phyloP scores from a whole-genome alignment of 2,329 filamentous ascomycete species.

The Fusarium sambucinum region DNA sequence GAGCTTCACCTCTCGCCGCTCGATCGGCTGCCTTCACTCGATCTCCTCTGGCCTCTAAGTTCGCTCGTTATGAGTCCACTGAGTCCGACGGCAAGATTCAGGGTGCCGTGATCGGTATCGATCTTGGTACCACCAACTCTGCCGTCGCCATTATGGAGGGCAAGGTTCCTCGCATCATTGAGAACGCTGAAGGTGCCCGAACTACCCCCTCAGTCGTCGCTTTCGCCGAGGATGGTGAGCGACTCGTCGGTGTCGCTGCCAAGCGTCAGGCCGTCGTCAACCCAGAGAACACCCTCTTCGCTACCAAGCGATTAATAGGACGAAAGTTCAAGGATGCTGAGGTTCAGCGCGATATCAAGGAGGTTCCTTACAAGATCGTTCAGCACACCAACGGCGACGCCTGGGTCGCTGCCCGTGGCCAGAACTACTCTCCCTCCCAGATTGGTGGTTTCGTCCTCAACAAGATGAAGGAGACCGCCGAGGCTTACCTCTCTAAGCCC shows the following conservation, averaged over 20 bases:
- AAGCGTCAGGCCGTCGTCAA: slow-evolving; percentile 99
- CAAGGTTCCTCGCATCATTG: slow-evolving; percentile 94
- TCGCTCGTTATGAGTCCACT: slow-evolving; percentile 83
- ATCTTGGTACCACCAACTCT: slow-evolving; percentile 98
- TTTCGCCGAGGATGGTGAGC: slow-evolving; percentile 95
- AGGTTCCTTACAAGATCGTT: slow-evolving; percentile 98
- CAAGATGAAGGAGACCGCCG: slow-evolving; percentile 99
- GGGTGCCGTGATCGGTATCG: slow-evolving; percentile 97
- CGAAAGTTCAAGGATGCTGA: slow-evolving; percentile 95
- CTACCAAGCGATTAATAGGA: slow-evolving; percentile 98
- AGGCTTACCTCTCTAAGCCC: slow-evolving; percentile 89
- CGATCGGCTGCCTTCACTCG: slow-evolving; percentile 76
- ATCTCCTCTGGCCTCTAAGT: slow-evolving; percentile 77
- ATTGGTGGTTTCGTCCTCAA: slow-evolving; percentile 95
- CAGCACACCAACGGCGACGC: slow-evolving; percentile 97
- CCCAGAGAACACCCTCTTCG: slow-evolving; percentile 97
- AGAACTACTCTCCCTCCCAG: slow-evolving; percentile 98
- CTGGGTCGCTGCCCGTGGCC: slow-evolving; percentile 91
- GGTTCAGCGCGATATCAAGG: slow-evolving; percentile 96
- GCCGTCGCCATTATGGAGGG: slow-evolving; percentile 98
- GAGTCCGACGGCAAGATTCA: slow-evolving; percentile 77
- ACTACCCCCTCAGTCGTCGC: slow-evolving; percentile 84
- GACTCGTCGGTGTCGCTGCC: slow-evolving; percentile 94
- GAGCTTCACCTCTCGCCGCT: slow-evolving; percentile 76
- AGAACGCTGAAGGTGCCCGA: slow-evolving; percentile 84